Conservation (phyloP, 306 rosid genomes). For the Vicia villosa region DNA sequence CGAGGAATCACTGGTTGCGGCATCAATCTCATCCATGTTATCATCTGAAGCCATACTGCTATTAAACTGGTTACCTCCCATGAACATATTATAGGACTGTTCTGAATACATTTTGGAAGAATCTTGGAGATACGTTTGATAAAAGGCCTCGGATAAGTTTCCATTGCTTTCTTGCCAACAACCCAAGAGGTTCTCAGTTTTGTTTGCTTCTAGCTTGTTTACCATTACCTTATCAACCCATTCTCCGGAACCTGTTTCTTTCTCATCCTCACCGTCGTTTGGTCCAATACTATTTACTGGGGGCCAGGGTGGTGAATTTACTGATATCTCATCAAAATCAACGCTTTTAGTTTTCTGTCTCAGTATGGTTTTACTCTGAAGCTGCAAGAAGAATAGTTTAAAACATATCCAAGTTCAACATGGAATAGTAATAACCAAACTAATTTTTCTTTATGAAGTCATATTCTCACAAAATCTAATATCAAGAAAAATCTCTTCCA, state of each 20-base stretch:
- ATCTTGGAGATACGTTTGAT: conserved; percentile 86
- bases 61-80: conserved; percentile 51
- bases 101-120: conserved; percentile 69
- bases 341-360: conserved; percentile 70
- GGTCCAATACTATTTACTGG: conserved; percentile 63
- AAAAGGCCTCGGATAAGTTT: conserved; percentile 63
- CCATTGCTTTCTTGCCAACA: conserved; percentile 78
- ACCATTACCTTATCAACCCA: conserved; percentile 99
- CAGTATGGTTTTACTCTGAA: conserved; percentile 45
- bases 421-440: conserved; percentile 22
- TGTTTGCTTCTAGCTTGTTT: conserved; percentile 75
- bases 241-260: conserved; percentile 68
- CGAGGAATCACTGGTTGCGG: conserved; percentile 94
- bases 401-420: conserved; percentile 1
- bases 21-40: conserved; percentile 75
- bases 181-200: conserved; percentile 59
- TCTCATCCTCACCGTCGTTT: conserved; percentile 66
- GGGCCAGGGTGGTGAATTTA: conserved; percentile 92
- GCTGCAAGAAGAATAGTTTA: conserved; percentile 52
- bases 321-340: conserved; percentile 81
- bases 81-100: conserved; percentile 68
- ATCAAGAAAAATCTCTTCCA: not conserved
- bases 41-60: conserved; percentile 57
- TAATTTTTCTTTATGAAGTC: not conserved
- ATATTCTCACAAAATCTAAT: not conserved